Percentiles rank a stretch among this genome's conserved stretches.
These are phyloP conservation scores for Yarrowia keelungensis DNA, from an alignment of 805 yeast genomes.

Conservation along the genomic window DNA sequence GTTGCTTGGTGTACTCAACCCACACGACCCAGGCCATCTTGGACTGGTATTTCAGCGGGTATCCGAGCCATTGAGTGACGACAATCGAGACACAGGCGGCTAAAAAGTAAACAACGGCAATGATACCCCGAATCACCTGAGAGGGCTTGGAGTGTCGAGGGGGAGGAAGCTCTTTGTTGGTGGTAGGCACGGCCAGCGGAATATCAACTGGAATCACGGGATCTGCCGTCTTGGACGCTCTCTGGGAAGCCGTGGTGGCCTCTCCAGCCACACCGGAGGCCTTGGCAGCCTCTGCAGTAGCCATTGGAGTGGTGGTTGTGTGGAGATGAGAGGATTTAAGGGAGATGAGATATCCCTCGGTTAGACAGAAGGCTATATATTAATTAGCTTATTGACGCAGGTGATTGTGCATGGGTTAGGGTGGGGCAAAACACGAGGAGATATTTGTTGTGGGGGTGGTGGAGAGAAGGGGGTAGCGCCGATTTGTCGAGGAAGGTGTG, in stretches of 20 bases:
- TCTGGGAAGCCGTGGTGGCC: neutral
- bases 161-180: slow-evolving; percentile 33
- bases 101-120: slow-evolving; percentile 16
- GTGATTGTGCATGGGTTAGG: slow-evolving; percentile 31
- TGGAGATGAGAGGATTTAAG: neutral
- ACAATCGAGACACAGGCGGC: slow-evolving; percentile 8
- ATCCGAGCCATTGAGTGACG: slow-evolving; percentile 46
- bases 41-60: slow-evolving; percentile 46
- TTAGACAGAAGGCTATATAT: slow-evolving; percentile 1
- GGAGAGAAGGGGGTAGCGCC: too few species aligned
- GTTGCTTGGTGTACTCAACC: slow-evolving; percentile 49
- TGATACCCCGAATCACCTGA: slow-evolving; percentile 11
- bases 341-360: neutral
- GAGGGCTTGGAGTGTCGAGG: slow-evolving; percentile 31
- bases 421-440: neutral
- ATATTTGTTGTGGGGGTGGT: too few species aligned
- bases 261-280: slow-evolving; percentile 8
- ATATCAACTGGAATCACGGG: slow-evolving; percentile 13
- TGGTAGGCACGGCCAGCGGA: slow-evolving; percentile 23
- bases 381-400: slow-evolving; percentile 26
- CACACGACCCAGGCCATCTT: slow-evolving; percentile 46
- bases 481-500: too few species aligned
- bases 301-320: slow-evolving; percentile 22
- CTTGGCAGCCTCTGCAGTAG: slow-evolving; percentile 9
- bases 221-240: neutral